Evolutionary conservation across 2,329 filamentous ascomycete species (phyloP).

Genomic region (Hypoxylon sp.): DNA sequence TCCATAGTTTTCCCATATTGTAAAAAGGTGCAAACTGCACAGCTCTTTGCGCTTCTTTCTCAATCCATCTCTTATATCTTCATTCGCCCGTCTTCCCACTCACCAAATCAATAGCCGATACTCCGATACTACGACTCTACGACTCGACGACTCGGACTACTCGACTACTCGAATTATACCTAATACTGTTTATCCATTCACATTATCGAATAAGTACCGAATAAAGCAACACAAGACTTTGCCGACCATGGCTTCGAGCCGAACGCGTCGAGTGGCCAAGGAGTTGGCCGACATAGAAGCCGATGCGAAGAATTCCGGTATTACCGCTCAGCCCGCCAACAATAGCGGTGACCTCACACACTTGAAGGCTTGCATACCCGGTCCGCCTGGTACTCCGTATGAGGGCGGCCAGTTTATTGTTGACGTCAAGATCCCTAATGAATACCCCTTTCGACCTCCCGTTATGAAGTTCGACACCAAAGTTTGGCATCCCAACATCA

Average conservation of each 20-base stretch:
- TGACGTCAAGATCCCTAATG: conserved; percentile 87
- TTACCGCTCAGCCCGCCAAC: conserved; percentile 76
- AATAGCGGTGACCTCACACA: conserved; percentile 79
- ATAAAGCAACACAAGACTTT: conserved; percentile 8
- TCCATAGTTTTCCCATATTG: neutral
- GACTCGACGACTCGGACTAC: too few species aligned
- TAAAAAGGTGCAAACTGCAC: too few species aligned
- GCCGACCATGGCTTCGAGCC: conserved; percentile 64
- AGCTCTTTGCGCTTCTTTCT: neutral
- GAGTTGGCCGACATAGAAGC: conserved; percentile 81
- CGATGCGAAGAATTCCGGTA: conserved; percentile 79
- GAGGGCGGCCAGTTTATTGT: conserved; percentile 86
- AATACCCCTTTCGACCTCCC: conserved; percentile 95
- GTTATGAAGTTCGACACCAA: conserved; percentile 92
- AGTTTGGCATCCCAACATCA: conserved; percentile 98
- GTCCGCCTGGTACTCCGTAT: conserved; percentile 93
- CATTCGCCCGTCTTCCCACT: neutral
- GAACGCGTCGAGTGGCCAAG: conserved; percentile 76
- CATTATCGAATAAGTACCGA: neutral
- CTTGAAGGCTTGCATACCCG: conserved; percentile 85
- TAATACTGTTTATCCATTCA: neutral
- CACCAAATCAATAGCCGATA: neutral
- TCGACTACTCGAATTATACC: neutral
- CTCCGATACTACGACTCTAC: conserved; percentile 9
- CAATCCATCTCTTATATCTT: neutral